Base-by-base conservation (phyloP, 139 green algal species). In the Chlorella sp. region DNA sequence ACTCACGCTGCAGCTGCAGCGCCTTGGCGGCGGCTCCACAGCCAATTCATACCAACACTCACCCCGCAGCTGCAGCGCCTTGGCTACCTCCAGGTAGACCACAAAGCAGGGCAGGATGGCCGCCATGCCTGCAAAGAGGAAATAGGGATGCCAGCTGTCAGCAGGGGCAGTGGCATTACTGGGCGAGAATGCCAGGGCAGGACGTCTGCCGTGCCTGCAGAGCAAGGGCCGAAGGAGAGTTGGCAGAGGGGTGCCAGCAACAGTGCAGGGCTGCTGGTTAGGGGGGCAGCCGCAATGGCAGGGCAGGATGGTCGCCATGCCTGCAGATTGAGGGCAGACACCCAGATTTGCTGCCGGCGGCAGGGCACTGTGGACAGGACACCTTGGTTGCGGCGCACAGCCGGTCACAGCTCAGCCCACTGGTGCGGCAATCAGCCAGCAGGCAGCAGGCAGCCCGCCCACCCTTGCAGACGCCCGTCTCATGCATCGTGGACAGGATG, bases 71-170 rank as follows among this genome's bases (percentile, higher is more conserved):
- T 58, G 8, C 58, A 83, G 58, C 38, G 14, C 30, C 40, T 83
- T 83, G 40, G 58, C 77, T 26, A 83, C 41, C 58, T 83, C 58
- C 19, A 83, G 32, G 77, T 83, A 83, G 17, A 84, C 40, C 30
- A 84, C 20, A 20, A 76, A 77, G 79, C 64, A 76, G 64, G 64
- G 79, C 64, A 84, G 79, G 20, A 76, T 48, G 4, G 79, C 79
- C 3, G 79, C 79, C n/a, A 77, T 48, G 30, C 40, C 60, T 75
- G 77, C 40, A 75, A 56, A 3, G 3, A 19, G n/a, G 5, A 41
- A 28, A 54, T 8, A 19, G 8, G 46, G 46, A n/a, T n/a, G n/a
- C n/a, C n/a, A n/a, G n/a, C n/a, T n/a, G n/a, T n/a, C n/a, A n/a
- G n/a, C n/a, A n/a, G n/a, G n/a, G n/a, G n/a, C n/a, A n/a, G n/a